A percentile compares a stretch with the other conserved stretches of the same genome.
Evolutionary conservation across 73 alveolate genomes (phyloP).

Genomic region (Urostyla sp.): DNA sequence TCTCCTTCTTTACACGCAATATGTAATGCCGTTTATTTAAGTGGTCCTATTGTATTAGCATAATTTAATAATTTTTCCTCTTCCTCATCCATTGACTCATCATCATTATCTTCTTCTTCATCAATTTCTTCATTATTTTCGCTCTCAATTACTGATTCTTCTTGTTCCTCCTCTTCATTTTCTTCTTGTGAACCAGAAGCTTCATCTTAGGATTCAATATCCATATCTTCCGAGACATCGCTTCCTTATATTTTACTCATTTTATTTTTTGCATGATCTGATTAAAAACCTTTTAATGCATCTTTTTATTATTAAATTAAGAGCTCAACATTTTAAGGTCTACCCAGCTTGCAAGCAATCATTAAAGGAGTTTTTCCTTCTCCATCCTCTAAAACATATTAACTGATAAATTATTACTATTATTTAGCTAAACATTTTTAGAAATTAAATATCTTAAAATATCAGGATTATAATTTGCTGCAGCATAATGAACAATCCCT

Average conservation of each 20-base stretch:
- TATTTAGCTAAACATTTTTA: constrained; percentile 77
- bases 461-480: constrained; percentile 80
- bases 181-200: constrained; percentile 1
- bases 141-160: not conserved
- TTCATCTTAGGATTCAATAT: no score
- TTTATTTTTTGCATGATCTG: no score
- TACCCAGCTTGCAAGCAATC: constrained; percentile 84
- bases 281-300: no score
- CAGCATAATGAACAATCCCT: constrained; percentile 86
- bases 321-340: constrained; percentile 71
- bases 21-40: constrained; percentile 49
- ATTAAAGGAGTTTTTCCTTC: constrained; percentile 84
- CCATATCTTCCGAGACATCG: no score
- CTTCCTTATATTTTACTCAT: no score
- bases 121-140: constrained; percentile 31
- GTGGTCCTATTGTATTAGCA: no score
- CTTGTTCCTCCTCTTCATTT: constrained; percentile 12
- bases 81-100: not conserved
- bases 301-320: no score
- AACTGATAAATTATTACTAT: no score
- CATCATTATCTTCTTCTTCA: constrained; percentile 9
- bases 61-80: not conserved
- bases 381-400: constrained; percentile 73
- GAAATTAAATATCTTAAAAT: constrained; percentile 73
- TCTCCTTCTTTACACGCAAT: constrained; percentile 82